Percentiles rank a stretch among this genome's conserved stretches.
phyloP scores from a whole-genome alignment of 2,329 filamentous ascomycete genomes.

The Fusarium haematococcum region DNA sequence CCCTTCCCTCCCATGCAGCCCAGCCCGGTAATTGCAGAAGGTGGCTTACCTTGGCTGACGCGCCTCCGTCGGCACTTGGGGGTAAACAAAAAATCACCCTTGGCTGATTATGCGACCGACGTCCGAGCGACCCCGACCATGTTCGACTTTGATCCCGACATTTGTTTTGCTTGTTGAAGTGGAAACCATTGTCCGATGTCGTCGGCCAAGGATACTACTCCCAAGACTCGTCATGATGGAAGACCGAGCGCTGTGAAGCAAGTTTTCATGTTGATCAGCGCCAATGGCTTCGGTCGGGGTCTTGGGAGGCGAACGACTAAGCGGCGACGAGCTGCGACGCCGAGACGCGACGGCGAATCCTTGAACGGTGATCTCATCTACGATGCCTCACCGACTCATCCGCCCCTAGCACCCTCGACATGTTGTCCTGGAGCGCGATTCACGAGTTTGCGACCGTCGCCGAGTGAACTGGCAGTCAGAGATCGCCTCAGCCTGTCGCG shows the following conservation, averaged over 20 bases:
- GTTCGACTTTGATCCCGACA: background rate
- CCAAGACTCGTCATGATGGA: background rate
- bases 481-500: background rate
- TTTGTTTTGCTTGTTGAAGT: background rate
- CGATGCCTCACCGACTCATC: background rate
- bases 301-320: background rate
- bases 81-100: background rate
- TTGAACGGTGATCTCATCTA: background rate
- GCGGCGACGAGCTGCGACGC: background rate
- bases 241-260: background rate
- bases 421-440: background rate
- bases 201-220: background rate
- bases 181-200: background rate
- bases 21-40: conserved; percentile 16
- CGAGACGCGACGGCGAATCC: background rate
- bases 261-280: background rate
- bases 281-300: background rate
- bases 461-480: background rate
- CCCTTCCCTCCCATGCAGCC: background rate
- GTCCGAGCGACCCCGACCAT: background rate
- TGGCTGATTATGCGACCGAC: background rate
- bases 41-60: conserved; percentile 4
- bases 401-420: background rate
- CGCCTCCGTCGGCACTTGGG: background rate
- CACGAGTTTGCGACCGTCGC: background rate